Evolutionary conservation across 306 rosid genomes (phyloP).

Genomic region (Fragaria iinumae): DNA sequence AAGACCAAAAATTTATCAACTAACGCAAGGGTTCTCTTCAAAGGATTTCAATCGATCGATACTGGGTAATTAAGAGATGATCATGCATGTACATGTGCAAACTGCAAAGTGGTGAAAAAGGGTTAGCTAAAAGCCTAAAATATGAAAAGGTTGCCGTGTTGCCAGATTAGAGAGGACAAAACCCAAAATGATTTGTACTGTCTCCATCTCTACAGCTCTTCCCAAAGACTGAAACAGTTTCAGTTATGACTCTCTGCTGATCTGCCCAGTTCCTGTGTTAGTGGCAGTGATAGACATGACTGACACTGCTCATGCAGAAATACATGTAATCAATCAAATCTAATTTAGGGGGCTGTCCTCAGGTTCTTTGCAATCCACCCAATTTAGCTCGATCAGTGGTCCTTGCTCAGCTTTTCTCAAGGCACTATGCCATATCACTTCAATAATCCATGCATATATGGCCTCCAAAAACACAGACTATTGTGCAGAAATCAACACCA

Average conservation of each 20-base stretch:
- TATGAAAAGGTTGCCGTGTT: neutral
- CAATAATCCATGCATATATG: neutral
- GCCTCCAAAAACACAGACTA: neutral
- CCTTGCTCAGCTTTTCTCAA: constrained; percentile 28
- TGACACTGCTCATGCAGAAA: constrained; percentile 35
- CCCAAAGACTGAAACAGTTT: constrained; percentile 40
- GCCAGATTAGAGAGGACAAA: constrained; percentile 27
- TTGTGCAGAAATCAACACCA: neutral
- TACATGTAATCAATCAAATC: constrained; percentile 33
- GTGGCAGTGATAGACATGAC: constrained; percentile 30
- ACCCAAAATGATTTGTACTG: constrained; percentile 37
- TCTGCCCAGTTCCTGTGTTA: constrained; percentile 38
- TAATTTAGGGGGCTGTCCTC: constrained; percentile 11
- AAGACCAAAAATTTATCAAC: neutral
- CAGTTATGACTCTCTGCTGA: constrained; percentile 28
- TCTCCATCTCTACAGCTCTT: constrained; percentile 35
- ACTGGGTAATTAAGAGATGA: neutral
- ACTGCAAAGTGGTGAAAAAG: neutral
- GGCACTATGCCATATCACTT: constrained; percentile 26
- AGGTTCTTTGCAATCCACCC: constrained; percentile 31
- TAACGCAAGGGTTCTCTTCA: neutral
- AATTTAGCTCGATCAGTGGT: constrained; percentile 36
- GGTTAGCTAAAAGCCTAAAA: neutral
- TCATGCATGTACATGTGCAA: neutral
- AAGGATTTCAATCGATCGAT: too few relatives aligned